Conservation (phyloP, 2,329 filamentous ascomycete species). For the Cladobotryum protrusum region DNA sequence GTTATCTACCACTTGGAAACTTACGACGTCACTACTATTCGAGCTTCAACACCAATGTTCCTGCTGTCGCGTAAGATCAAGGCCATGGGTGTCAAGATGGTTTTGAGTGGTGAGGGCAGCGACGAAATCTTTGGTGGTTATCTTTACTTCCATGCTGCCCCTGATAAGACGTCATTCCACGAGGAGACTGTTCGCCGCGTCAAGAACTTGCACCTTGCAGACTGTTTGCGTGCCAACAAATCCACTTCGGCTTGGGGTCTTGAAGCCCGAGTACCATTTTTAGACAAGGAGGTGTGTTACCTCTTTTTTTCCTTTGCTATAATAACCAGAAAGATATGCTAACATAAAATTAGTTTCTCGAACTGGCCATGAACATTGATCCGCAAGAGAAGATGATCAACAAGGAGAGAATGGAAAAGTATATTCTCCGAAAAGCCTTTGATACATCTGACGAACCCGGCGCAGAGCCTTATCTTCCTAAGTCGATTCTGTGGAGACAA, state of each 20-base stretch:
- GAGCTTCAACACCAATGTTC: conserved; percentile 98
- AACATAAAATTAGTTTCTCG: conserved; percentile 61
- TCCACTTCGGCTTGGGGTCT: conserved; percentile 97
- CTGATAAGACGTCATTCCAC: conserved; percentile 88
- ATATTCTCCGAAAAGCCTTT: conserved; percentile 96
- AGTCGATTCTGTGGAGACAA: conserved; percentile 94
- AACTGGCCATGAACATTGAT: conserved; percentile 88
- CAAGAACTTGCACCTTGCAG: conserved; percentile 93
- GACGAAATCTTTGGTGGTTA: conserved; percentile 99
- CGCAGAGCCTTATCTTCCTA: conserved; percentile 80
- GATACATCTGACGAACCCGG: conserved; percentile 84
- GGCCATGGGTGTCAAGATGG: conserved; percentile 99
- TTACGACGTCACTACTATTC: conserved; percentile 97
- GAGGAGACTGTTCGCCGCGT: conserved; percentile 89
- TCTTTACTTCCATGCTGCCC: conserved; percentile 95
- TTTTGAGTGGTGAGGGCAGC: conserved; percentile 90
- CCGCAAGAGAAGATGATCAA: conserved; percentile 95
- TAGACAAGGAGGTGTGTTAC: conserved; percentile 70
- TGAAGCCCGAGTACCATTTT: conserved; percentile 94
- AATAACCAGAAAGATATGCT: background rate
- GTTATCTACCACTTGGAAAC: conserved; percentile 98
- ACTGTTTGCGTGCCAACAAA: conserved; percentile 98
- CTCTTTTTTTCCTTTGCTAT: background rate
- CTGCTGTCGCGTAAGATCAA: conserved; percentile 97
- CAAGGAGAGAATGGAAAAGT: conserved; percentile 86